Percentiles rank a stretch among this genome's conserved stretches.
Conservation (phyloP, 2,329 filamentous ascomycete genomes). For the Emmonsiellopsis sp. region DNA sequence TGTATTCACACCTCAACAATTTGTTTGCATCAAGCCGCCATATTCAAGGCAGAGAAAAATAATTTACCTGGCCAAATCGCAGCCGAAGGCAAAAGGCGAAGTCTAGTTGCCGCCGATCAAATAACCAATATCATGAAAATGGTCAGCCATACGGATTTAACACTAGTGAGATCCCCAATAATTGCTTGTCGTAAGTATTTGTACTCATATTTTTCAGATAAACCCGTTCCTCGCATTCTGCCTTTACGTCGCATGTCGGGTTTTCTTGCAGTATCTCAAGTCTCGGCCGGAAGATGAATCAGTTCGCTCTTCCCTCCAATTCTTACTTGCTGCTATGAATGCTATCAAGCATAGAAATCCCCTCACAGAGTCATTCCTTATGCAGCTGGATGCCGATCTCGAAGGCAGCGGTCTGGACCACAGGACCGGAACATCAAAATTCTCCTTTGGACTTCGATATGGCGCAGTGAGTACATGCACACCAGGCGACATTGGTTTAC, state of each 20-base stretch:
- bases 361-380: constrained; percentile 85
- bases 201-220: constrained; percentile 49
- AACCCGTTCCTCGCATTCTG: constrained; percentile 95
- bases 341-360: constrained; percentile 81
- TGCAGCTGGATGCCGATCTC: constrained; percentile 86
- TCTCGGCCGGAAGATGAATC: constrained; percentile 74
- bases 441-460: background rate
- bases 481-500: background rate
- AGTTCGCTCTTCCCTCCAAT: constrained; percentile 73
- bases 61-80: constrained; percentile 65
- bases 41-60: constrained; percentile 93
- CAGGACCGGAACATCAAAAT: constrained; percentile 1
- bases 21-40: constrained; percentile 94
- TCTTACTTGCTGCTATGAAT: constrained; percentile 82
- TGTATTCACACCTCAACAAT: constrained; percentile 94
- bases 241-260: constrained; percentile 86
- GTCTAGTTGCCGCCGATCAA: constrained; percentile 86
- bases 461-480: background rate
- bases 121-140: constrained; percentile 93
- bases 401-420: constrained; percentile 42
- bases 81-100: constrained; percentile 83
- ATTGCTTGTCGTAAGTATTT: background rate
- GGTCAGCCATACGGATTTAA: constrained; percentile 81
- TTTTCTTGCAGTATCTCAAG: constrained; percentile 95
- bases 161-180: constrained; percentile 51